A percentile compares a stretch with the other conserved stretches of the same genome.
These are phyloP conservation scores for Xerocomellus intermedius DNA, from an alignment of 768 basidiomycete genomes.

Conservation along the genomic window DNA sequence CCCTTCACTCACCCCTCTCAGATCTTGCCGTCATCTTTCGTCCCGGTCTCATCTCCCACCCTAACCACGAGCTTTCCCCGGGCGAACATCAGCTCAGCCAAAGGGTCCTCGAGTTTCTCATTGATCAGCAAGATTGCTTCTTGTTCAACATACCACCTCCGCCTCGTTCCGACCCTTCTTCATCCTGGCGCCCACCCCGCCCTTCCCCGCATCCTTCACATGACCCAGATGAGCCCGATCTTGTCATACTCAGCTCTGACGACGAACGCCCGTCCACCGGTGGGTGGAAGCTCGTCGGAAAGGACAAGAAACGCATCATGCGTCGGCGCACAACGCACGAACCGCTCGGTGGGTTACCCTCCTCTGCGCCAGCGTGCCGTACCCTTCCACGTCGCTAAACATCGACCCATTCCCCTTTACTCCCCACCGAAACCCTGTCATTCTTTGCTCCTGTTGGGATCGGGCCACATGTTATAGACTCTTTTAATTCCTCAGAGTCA, in stretches of 20 bases:
- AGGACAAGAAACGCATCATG: conserved; percentile 42
- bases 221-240: conserved; percentile 46
- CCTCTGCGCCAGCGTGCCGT: conserved; percentile 33
- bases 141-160: conserved; percentile 84
- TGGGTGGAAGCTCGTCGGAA: conserved; percentile 54
- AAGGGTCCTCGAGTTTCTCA: conserved; percentile 90
- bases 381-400: conserved; percentile 30
- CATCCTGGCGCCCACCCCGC: conserved; percentile 30
- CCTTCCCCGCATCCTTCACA: conserved; percentile 8
- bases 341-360: conserved; percentile 32
- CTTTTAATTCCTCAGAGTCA: conserved; percentile 10
- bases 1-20: conserved; percentile 27
- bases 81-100: conserved; percentile 86
- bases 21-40: conserved; percentile 98
- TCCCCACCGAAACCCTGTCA: background rate
- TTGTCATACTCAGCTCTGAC: conserved; percentile 44
- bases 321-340: conserved; percentile 61
- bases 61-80: conserved; percentile 81
- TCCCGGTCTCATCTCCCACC: conserved; percentile 90
- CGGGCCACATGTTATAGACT: conserved; percentile 17
- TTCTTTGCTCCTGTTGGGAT: conserved; percentile 13
- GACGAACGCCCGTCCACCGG: conserved; percentile 47
- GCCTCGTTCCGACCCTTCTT: conserved; percentile 36
- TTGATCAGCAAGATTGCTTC: conserved; percentile 96
- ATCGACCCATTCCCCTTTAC: conserved; percentile 13